Percentiles rank a stretch among this genome's conserved stretches.
These are phyloP conservation scores for Flammula alnicola DNA, from an alignment of 1,284 basidiomycete species.

Conservation along the genomic window DNA sequence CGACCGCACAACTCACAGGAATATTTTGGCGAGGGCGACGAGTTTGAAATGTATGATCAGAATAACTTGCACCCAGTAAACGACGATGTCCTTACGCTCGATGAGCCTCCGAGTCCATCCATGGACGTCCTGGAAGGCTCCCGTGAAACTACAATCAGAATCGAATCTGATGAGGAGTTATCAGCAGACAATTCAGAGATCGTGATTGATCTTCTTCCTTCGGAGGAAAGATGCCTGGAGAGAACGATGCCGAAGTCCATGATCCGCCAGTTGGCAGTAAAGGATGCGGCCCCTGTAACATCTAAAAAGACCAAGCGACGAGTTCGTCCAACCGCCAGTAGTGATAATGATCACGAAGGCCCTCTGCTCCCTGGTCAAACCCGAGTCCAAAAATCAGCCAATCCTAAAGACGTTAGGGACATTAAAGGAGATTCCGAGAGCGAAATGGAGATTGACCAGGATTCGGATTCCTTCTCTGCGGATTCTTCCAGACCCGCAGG, in stretches of 20 bases:
- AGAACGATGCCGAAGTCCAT: constrained; percentile 52
- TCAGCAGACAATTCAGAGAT: too few relatives aligned
- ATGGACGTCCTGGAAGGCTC: too few relatives aligned
- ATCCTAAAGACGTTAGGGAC: constrained; percentile 33
- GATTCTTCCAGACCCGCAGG: background rate
- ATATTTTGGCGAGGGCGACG: constrained; percentile 13
- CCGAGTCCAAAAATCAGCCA: constrained; percentile 35
- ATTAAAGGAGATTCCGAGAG: constrained; percentile 51
- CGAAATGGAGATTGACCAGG: constrained; percentile 11
- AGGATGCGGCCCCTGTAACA: background rate
- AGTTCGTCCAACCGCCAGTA: constrained; percentile 23
- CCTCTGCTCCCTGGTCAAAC: constrained; percentile 51
- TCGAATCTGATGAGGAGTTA: too few relatives aligned
- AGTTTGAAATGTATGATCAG: constrained; percentile 10
- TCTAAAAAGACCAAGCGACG: constrained; percentile 15
- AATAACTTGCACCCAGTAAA: background rate
- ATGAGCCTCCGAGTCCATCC: too few relatives aligned
- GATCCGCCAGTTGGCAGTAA: constrained; percentile 35
- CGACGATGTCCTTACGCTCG: background rate
- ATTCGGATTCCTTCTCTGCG: constrained; percentile 7
- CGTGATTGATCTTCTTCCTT: too few relatives aligned
- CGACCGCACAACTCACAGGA: constrained; percentile 4
- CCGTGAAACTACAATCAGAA: too few relatives aligned
- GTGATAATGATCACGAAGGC: constrained; percentile 36
- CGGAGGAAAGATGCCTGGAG: too few relatives aligned